Conservation (phyloP, 1,284 basidiomycete genomes). For the Ceratobasidium sp. region DNA sequence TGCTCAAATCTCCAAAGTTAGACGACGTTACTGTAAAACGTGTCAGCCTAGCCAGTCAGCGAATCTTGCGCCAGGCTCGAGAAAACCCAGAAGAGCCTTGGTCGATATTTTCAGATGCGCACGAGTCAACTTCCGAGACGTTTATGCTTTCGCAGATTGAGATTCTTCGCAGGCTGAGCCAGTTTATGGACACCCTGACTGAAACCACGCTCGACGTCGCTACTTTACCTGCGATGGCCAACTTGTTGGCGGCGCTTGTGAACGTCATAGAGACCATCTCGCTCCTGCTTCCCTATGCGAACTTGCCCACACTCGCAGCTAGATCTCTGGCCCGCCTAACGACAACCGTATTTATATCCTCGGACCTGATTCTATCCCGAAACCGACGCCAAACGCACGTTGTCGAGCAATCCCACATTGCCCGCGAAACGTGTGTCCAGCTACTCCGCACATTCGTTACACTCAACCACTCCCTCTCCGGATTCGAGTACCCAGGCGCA, state of each 20-base stretch:
- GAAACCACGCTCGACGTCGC: background rate
- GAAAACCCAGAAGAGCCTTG: constrained; percentile 20
- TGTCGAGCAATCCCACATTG: constrained; percentile 9
- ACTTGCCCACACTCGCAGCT: background rate
- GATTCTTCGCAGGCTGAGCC: background rate
- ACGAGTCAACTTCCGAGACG: constrained; percentile 7
- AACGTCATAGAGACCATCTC: constrained; percentile 21
- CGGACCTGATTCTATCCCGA: constrained; percentile 11
- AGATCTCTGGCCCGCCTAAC: constrained; percentile 5
- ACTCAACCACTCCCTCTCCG: background rate
- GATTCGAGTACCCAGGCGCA: constrained; percentile 10
- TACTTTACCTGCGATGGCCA: background rate
- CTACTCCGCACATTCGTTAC: constrained; percentile 25
- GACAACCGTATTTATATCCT: constrained; percentile 2
- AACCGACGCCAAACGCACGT: constrained; percentile 20
- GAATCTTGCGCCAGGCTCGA: constrained; percentile 9
- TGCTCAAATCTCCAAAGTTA: background rate
- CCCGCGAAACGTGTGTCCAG: constrained; percentile 24
- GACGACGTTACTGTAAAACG: constrained; percentile 28
- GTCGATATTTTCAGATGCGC: constrained; percentile 13
- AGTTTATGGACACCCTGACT: constrained; percentile 8
- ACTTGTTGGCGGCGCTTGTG: constrained; percentile 5
- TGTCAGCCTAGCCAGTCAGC: constrained; percentile 11
- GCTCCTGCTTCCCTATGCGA: constrained; percentile 8
- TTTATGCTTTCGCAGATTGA: constrained; percentile 26